Percentiles rank a stretch among this genome's conserved stretches.
phyloP scores from a whole-genome alignment of 2,329 filamentous ascomycete genomes.

The Sporothrix pseudoabietina region DNA sequence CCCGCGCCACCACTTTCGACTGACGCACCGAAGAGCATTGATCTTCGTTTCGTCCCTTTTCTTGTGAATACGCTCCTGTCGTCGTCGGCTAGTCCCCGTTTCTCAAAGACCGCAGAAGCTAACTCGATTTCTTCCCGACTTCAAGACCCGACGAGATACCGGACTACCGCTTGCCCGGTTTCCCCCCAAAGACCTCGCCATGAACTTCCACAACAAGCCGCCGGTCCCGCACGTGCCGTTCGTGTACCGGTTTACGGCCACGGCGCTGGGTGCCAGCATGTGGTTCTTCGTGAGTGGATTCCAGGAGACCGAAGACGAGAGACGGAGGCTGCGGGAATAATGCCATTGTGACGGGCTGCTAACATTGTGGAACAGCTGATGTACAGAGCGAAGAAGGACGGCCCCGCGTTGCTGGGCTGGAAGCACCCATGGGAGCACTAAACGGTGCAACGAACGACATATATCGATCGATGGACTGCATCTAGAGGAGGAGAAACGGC shows the following conservation, averaged over 20 bases:
- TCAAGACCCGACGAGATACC: neutral
- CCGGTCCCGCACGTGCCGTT: slow-evolving; percentile 52
- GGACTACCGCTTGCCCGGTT: neutral
- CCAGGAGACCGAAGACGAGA: neutral
- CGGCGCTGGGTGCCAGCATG: slow-evolving; percentile 90
- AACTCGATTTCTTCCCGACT: neutral
- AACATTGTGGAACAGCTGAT: slow-evolving; percentile 65
- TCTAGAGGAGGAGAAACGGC: neutral
- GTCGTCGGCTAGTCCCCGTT: neutral
- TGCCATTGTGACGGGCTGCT: slow-evolving; percentile 14
- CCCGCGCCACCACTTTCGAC: slow-evolving; percentile 12
- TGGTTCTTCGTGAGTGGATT: slow-evolving; percentile 83
- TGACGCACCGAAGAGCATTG: neutral
- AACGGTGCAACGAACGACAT: slow-evolving; percentile 38
- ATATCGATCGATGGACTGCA: neutral
- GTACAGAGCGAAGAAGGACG: slow-evolving; percentile 96
- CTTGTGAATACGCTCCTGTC: neutral
- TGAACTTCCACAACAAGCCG: slow-evolving; percentile 36
- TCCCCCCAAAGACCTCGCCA: slow-evolving; percentile 2
- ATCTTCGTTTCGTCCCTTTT: neutral
- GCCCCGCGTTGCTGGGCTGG: slow-evolving; percentile 80
- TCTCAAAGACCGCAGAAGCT: neutral
- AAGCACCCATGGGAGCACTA: slow-evolving; percentile 97
- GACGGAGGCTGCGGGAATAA: neutral
- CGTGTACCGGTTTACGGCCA: slow-evolving; percentile 83